Base-by-base conservation (phyloP, 208 protist genomes). In the Trichomonas vaginalis region DNA sequence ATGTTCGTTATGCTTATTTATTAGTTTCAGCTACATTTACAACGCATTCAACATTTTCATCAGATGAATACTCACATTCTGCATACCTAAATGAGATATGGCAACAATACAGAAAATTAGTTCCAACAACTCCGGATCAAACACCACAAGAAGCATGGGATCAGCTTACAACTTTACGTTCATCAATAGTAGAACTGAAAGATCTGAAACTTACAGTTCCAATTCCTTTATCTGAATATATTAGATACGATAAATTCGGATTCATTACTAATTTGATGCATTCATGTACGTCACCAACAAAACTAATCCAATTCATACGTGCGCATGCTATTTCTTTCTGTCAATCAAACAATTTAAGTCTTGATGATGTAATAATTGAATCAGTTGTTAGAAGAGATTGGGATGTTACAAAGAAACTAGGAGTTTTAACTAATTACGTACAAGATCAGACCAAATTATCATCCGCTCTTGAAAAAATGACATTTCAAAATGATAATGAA, bases 1-100 rank as follows among this genome's bases (percentile, higher is more conserved):
- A 92, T 51, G 37, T 92, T 92, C 40, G 86, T 42, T 92, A 92
- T 51, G 86, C 86, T 14, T 92, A 92, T 92, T 45, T 48, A 27
- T 92, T 92, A 48, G 15, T 92, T 35, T 48, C 40, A 51, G 40
- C 45, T 0, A 39, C 86, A 92, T 92, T 92, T 32, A 92, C 15
- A 35, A 45, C 12, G 17, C 14, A 42, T 40, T n/a, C 45, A 0
- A 92, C 45, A 39, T 35, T 48, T 35, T 35, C 42, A 35, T 39
- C 39, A 46, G 46, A 92, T 39, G 14, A 51, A 17, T 51, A 39
- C 45, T 14, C 14, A 0, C 42, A 17, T 48, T 35, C 17, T 9
- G 8, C 48, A 39, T 2, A 51, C 6, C 15, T 48, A 17, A 39
- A 48, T 39, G 6, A 51, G n/a, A 48, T 92, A 8, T 92, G 45